phyloP scores from a whole-genome alignment of 176 grass and related monocot genomes.

The Avena sativa region DNA sequence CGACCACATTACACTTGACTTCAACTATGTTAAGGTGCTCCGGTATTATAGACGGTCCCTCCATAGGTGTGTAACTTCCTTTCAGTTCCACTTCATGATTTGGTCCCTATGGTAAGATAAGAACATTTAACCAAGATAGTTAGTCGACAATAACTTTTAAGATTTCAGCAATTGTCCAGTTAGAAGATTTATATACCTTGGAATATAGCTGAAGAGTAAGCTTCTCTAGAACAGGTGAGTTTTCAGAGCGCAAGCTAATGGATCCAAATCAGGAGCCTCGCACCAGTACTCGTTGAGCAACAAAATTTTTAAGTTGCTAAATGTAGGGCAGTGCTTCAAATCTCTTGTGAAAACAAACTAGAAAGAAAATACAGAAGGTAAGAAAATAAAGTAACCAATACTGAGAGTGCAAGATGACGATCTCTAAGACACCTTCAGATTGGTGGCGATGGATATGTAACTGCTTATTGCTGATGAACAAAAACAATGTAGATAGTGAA shows the following conservation, averaged over 20 bases:
- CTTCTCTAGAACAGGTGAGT: constrained; percentile 29
- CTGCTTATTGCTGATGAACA: too few relatives aligned
- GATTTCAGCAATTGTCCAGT: not conserved
- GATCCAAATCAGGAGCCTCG: not conserved
- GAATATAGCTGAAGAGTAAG: constrained; percentile 20
- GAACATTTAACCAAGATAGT: not conserved
- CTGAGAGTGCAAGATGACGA: too few relatives aligned
- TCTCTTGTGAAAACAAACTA: constrained; percentile 31
- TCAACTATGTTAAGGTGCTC: not conserved
- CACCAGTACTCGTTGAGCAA: not conserved
- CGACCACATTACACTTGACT: not conserved
- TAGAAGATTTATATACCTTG: not conserved
- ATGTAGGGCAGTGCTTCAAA: constrained; percentile 13
- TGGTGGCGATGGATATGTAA: too few relatives aligned
- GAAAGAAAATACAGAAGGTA: not conserved
- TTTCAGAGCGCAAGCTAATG: not conserved
- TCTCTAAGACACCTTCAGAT: too few relatives aligned
- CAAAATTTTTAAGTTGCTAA: constrained; percentile 32
- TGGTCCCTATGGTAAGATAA: not conserved
- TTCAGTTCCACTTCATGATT: not conserved
- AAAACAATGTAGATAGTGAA: too few relatives aligned
- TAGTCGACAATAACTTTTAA: not conserved
- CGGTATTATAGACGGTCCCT: not conserved
- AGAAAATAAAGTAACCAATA: not conserved
- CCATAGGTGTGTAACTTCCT: not conserved